Evolutionary conservation across 2,329 filamentous ascomycete species (phyloP), one percentile per base, ranked within the genome.

Genomic region (Exophiala viscosa): DNA sequence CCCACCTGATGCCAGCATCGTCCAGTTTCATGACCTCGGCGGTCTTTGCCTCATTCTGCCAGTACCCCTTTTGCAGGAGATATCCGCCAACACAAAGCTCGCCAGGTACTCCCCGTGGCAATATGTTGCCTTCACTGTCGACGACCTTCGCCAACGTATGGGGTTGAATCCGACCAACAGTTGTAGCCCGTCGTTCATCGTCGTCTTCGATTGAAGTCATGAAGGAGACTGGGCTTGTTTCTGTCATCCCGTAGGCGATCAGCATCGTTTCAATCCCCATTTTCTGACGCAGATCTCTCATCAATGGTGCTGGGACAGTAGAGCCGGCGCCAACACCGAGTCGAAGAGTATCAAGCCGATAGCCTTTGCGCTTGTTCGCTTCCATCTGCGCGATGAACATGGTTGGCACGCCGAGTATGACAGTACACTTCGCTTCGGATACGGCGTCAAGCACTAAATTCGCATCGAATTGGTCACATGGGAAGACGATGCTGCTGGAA

Each of bases 231-330:
- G 75, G 81, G 78, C 63, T 87, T 57, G 90, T 96, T 71, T 96
- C 91, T 1, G 91, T 96, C 90, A 95, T 95, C 54, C 90, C 91
- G 69, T 96, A 96, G 74, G 90, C 95, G 59, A 96, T 96, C 0
- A 90, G 90, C n/a, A 96, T 72, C 50, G 95, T 87, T 0, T 78
- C 80, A 13, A 97, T 74, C 38, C 93, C 92, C 7, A 97, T 75
- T 2, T 75, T 78, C 14, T 77, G 76, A 66, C 90, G 86, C 5
- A 97, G 72, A 54, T 81, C 82, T 17, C 79, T 77, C 88, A 95
- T 52, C 17, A 60, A 31, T 2, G 47, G 15, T 13, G 85, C 82
- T 0, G 92, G 90, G 1, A 96, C 86, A 15, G 84, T 87, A 51
- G 83, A 87, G 1, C 92, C 93, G 0, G 91, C 90, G 9, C 87